phyloP scores from a whole-genome alignment of 1,284 basidiomycete species.

The Ceraceosorus guamensis region DNA sequence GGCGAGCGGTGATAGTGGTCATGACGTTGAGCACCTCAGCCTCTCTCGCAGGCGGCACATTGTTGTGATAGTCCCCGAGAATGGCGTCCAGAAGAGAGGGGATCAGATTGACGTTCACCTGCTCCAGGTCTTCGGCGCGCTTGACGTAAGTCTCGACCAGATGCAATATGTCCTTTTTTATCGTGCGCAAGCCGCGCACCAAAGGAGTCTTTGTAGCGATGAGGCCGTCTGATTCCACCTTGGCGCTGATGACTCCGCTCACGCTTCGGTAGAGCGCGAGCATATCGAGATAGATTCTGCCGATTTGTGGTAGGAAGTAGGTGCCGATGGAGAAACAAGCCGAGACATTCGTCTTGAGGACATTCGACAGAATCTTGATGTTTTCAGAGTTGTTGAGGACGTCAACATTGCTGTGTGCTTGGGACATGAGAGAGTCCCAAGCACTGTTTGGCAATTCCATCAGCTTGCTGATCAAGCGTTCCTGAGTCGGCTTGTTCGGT shows the following conservation, averaged over 20 bases:
- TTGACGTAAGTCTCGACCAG: constrained; percentile 93
- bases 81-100: constrained; percentile 94
- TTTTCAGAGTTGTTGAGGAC: constrained; percentile 86
- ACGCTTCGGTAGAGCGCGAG: constrained; percentile 96
- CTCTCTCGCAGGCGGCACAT: constrained; percentile 86
- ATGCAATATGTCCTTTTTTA: constrained; percentile 97
- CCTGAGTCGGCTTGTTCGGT: constrained; percentile 93
- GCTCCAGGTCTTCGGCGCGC: constrained; percentile 90
- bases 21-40: constrained; percentile 97
- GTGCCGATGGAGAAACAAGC: constrained; percentile 94
- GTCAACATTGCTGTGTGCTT: constrained; percentile 87
- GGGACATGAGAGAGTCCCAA: constrained; percentile 95
- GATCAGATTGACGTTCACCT: constrained; percentile 84
- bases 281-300: constrained; percentile 96
- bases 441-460: constrained; percentile 98
- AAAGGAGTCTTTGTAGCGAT: constrained; percentile 97
- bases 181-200: constrained; percentile 85
- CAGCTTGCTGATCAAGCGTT: constrained; percentile 84
- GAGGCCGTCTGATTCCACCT: constrained; percentile 67
- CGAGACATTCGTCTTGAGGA: constrained; percentile 97
- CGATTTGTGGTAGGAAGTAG: constrained; percentile 94
- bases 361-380: constrained; percentile 93
- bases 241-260: constrained; percentile 92
- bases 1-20: constrained; percentile 73
- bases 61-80: constrained; percentile 89